Conservation (phyloP, 2,329 filamentous ascomycete species). For the Metarhizium robertsii region DNA sequence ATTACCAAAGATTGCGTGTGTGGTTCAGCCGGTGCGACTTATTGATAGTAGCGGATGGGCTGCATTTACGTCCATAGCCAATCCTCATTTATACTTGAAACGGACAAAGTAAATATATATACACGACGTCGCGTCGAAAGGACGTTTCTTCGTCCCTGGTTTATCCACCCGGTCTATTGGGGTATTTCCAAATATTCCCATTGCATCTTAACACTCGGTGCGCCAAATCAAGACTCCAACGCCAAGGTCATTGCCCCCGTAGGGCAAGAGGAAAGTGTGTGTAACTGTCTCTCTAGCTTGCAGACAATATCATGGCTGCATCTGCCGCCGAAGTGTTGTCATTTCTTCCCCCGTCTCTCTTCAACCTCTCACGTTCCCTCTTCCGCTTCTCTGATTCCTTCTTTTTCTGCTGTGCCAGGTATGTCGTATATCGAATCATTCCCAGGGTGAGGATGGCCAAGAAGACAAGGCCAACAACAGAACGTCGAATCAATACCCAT, state of each 20-base stretch:
- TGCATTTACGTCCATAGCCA: no score
- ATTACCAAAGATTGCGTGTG: no score
- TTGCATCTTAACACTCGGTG: no score
- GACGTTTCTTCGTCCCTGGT: no score
- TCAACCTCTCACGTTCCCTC: slow-evolving; percentile 33
- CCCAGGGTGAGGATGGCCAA: slow-evolving; percentile 53
- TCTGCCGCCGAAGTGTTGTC: slow-evolving; percentile 39
- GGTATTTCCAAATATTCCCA: background rate
- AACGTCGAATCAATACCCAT: slow-evolving; percentile 67
- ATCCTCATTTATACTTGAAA: no score
- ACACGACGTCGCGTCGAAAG: no score
- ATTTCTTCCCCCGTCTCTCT: slow-evolving; percentile 33
- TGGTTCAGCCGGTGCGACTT: no score
- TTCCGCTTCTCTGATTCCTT: slow-evolving; percentile 34
- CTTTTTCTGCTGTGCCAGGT: slow-evolving; percentile 40
- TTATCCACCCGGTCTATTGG: no score
- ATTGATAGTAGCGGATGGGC: no score
- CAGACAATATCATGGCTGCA: slow-evolving; percentile 48
- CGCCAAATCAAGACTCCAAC: background rate
- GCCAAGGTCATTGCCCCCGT: background rate
- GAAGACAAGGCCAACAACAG: slow-evolving; percentile 55
- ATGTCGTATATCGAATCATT: slow-evolving; percentile 51
- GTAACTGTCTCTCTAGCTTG: slow-evolving; percentile 31
- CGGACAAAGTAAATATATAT: no score
- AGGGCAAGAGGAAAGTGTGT: slow-evolving; percentile 1